Conservation (phyloP, 345 rosid genomes). For the Melastoma malabathricum region DNA sequence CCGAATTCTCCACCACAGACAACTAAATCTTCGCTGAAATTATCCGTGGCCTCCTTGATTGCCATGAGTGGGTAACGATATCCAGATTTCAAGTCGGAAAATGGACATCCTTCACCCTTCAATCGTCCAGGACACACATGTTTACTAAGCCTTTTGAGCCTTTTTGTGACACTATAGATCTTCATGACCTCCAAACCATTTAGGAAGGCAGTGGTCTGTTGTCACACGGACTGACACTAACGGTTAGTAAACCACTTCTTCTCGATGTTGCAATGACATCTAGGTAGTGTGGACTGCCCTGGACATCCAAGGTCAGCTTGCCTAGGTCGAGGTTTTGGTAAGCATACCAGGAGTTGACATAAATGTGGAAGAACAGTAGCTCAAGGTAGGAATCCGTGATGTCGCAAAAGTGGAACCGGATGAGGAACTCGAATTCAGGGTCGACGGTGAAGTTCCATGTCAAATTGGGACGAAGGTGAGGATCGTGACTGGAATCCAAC, state of each 20-base stretch:
- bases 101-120: constrained; percentile 3
- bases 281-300: constrained; percentile 45
- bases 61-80: constrained; percentile 7
- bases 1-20: constrained; percentile 14
- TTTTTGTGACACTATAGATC: neutral
- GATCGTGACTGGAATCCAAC: constrained; percentile 19
- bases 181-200: constrained; percentile 16
- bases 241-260: constrained; percentile 14
- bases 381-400: constrained; percentile 13
- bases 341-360: constrained; percentile 37
- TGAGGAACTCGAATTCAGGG: constrained; percentile 52
- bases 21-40: constrained; percentile 8
- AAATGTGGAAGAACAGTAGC: constrained; percentile 29
- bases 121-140: constrained; percentile 1
- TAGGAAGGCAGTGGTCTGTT: constrained; percentile 8
- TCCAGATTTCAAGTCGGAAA: constrained; percentile 5
- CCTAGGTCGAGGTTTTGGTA: constrained; percentile 31
- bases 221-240: constrained; percentile 52
- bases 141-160: constrained; percentile 5
- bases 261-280: constrained; percentile 37
- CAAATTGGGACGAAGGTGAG: constrained; percentile 25
- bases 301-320: constrained; percentile 11
- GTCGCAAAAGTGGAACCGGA: constrained; percentile 75
- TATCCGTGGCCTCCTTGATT: constrained; percentile 13
- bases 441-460: constrained; percentile 64